These are phyloP conservation scores for Phanerochaete carnosa DNA, from an alignment of 768 basidiomycete genomes.

Conservation along the genomic window DNA sequence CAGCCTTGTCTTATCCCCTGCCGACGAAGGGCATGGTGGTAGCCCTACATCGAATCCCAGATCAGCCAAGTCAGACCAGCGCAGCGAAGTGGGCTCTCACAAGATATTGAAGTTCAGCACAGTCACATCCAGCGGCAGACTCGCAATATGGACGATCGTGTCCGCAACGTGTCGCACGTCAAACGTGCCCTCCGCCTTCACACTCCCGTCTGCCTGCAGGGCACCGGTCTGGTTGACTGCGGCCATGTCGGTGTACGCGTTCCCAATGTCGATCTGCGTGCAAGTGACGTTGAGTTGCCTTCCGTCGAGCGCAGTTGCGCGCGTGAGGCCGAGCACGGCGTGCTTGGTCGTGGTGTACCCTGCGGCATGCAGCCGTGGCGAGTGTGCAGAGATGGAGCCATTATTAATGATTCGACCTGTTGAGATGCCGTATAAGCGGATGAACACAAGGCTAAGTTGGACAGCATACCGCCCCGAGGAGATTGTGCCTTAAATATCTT, in stretches of 20 bases:
- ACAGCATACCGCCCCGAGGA: conserved; percentile 63
- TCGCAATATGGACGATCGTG: conserved; percentile 68
- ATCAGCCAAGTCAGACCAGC: neutral
- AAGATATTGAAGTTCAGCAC: conserved; percentile 73
- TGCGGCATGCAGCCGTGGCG: conserved; percentile 58
- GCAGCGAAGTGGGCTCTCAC: conserved; percentile 38
- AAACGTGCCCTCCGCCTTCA: conserved; percentile 58
- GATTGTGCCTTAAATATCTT: conserved; percentile 67
- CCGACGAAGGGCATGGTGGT: conserved; percentile 45
- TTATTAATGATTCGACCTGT: conserved; percentile 82
- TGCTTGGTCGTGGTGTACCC: conserved; percentile 82
- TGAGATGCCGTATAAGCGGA: neutral
- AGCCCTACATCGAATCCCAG: conserved; percentile 30
- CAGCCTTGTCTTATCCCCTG: conserved; percentile 35
- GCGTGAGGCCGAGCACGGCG: conserved; percentile 74
- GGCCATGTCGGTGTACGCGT: conserved; percentile 66
- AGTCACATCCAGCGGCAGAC: conserved; percentile 64
- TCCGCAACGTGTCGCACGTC: conserved; percentile 71
- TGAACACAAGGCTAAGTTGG: neutral
- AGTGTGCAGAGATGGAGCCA: conserved; percentile 71
- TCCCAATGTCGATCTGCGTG: conserved; percentile 84
- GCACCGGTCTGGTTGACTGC: conserved; percentile 43
- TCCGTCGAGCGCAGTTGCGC: conserved; percentile 74
- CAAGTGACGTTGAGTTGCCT: conserved; percentile 68
- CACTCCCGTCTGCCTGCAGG: conserved; percentile 66